These are phyloP conservation scores for Ogataea pini DNA, from an alignment of 805 yeast genomes.

Conservation along the genomic window DNA sequence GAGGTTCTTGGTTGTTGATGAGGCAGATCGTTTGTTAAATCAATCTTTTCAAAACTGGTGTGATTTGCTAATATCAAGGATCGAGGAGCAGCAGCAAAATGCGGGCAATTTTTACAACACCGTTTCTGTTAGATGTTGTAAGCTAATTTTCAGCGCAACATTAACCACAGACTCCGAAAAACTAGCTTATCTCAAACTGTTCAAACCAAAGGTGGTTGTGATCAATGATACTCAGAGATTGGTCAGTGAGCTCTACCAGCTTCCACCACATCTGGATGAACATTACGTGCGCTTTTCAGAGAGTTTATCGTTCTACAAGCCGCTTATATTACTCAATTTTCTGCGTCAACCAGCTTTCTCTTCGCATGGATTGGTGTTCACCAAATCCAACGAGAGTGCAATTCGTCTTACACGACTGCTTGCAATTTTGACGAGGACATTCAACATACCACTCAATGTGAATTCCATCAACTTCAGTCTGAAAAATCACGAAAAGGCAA, in stretches of 20 bases:
- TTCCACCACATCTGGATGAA: conserved; percentile 53
- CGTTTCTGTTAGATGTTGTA: conserved; percentile 46
- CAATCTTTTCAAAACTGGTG: conserved; percentile 96
- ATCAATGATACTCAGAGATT: conserved; percentile 54
- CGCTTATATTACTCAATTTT: conserved; percentile 66
- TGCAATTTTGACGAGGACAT: conserved; percentile 39
- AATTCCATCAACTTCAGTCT: conserved; percentile 61
- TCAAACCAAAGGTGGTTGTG: conserved; percentile 70
- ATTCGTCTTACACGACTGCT: conserved; percentile 73
- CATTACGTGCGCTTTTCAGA: conserved; percentile 31
- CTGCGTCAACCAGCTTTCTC: conserved; percentile 38
- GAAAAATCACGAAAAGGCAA: conserved; percentile 52
- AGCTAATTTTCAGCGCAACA: conserved; percentile 89
- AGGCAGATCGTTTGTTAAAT: conserved; percentile 78
- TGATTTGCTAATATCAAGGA: conserved; percentile 47
- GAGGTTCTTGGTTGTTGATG: conserved; percentile 70
- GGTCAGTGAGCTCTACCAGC: conserved; percentile 57
- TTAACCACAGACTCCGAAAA: conserved; percentile 91
- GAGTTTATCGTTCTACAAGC: conserved; percentile 55
- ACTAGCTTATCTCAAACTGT: conserved; percentile 67
- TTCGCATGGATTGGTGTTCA: conserved; percentile 56
- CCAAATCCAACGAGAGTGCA: conserved; percentile 82
- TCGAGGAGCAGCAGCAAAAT: conserved; percentile 39
- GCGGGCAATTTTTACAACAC: conserved; percentile 29
- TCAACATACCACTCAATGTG: conserved; percentile 26